Base-by-base conservation (phyloP, 352 stramenopile genomes). In the Pythium periplocum region DNA sequence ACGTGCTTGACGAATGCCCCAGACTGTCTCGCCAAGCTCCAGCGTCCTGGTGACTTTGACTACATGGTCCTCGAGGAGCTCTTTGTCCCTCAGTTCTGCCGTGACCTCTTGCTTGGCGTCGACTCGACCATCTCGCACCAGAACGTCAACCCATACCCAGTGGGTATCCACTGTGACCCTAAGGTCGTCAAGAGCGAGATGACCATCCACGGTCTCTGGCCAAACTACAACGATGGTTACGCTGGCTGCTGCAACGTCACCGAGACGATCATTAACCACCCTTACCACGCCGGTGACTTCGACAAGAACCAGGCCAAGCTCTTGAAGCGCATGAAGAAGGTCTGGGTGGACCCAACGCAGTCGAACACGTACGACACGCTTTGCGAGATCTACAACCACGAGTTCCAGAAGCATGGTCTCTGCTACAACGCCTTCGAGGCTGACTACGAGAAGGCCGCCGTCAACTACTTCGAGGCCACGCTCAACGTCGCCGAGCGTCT, bases 361-460 rank as follows among this genome's bases (percentile, higher is more conserved):
- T 30, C 57, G 10, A 77, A 63, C 37, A 66, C 70, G 11, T 75
- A 82, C 62, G 69, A 86, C 57, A 65, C 68, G 54, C 67, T 91
- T 6, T 91, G 80, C 47, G 75, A 91, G 65, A 82, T 86, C 58
- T 91, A 89, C 67, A 73, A 87, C 69, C 80, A 91, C 66, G 78
- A 89, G 62, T 87, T 83, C 69, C 80, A 91, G 66, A 91, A 91
- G 67, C 80, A 91, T 64, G 80, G 80, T 10, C 55, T 88, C 34
- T 91, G 80, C 68, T 91, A 83, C 57, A 75, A 73, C 34, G 78
- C 81, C 0, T 67, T 71, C 12, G 78, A 58, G 3, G 66, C 64
- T 12, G 65, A 91, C 61, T 75, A 71, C 26, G 69, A 77, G 50
- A 59, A 69, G 26, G 70, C 69, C 4, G 70, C 80, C 1, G 73